phyloP scores from a whole-genome alignment of 164 flowering plant species.

The Umbilicus rupestris region DNA sequence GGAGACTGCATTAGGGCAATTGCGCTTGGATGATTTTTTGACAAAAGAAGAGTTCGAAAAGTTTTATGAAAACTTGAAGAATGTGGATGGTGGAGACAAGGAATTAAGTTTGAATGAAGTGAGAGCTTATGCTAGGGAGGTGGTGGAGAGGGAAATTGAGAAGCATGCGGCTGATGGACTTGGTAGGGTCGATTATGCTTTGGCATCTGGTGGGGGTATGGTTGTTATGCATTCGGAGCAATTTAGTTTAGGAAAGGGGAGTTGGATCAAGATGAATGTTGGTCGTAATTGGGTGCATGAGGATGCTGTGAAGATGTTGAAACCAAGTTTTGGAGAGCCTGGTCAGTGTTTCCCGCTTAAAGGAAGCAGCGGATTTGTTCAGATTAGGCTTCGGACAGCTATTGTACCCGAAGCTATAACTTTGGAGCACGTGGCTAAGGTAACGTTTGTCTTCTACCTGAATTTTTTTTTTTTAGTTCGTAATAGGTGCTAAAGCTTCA shows the following conservation, averaged over 20 bases:
- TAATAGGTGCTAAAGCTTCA: neutral
- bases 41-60: slow-evolving; percentile 45
- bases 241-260: slow-evolving; percentile 20
- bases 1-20: slow-evolving; percentile 22
- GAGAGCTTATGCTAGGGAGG: slow-evolving; percentile 46
- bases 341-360: slow-evolving; percentile 77
- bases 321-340: slow-evolving; percentile 89
- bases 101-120: slow-evolving; percentile 46
- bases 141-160: slow-evolving; percentile 62
- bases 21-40: slow-evolving; percentile 19
- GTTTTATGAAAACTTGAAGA: slow-evolving; percentile 37
- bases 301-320: slow-evolving; percentile 52
- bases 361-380: slow-evolving; percentile 66
- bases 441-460: slow-evolving; percentile 17
- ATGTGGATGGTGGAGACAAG: slow-evolving; percentile 12
- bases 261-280: slow-evolving; percentile 20
- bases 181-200: slow-evolving; percentile 72
- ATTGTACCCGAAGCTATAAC: slow-evolving; percentile 77
- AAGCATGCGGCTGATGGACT: slow-evolving; percentile 86
- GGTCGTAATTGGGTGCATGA: slow-evolving; percentile 24
- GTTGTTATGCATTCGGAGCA: slow-evolving; percentile 68
- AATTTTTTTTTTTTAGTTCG: neutral
- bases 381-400: slow-evolving; percentile 52
- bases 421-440: slow-evolving; percentile 85
- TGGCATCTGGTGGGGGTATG: slow-evolving; percentile 51